A percentile compares a stretch with the other conserved stretches of the same genome.
phyloP scores from a whole-genome alignment of 2,329 filamentous ascomycete species.

The Aspergillus sp. region DNA sequence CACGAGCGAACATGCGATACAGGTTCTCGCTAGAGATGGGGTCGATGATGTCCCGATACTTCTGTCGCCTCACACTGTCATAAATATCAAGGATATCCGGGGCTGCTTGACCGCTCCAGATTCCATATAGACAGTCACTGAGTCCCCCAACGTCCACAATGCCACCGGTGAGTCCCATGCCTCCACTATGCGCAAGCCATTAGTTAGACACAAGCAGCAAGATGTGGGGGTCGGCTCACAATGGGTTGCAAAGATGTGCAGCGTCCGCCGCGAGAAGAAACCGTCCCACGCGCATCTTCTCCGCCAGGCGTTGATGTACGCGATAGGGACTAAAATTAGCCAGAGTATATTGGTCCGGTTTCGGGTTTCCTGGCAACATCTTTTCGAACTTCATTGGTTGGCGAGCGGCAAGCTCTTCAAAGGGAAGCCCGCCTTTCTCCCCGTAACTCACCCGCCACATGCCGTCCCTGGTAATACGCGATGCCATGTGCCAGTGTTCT shows the following conservation, averaged over 20 bases:
- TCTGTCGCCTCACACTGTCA: slow-evolving; percentile 30
- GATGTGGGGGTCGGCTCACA: slow-evolving; percentile 20
- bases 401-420: slow-evolving; percentile 45
- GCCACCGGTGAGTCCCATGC: slow-evolving; percentile 54
- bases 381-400: slow-evolving; percentile 48
- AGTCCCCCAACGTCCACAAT: slow-evolving; percentile 56
- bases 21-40: slow-evolving; percentile 36
- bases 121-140: slow-evolving; percentile 47
- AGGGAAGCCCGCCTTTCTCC: slow-evolving; percentile 44
- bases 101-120: slow-evolving; percentile 30
- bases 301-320: slow-evolving; percentile 53
- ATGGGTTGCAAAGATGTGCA: slow-evolving; percentile 49
- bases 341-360: slow-evolving; percentile 49
- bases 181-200: slow-evolving; percentile 34
- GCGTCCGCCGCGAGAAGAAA: slow-evolving; percentile 53
- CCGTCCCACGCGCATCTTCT: slow-evolving; percentile 48
- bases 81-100: slow-evolving; percentile 37
- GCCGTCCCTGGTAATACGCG: slow-evolving; percentile 49
- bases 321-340: slow-evolving; percentile 51
- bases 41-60: slow-evolving; percentile 31
- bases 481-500: slow-evolving; percentile 54
- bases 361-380: slow-evolving; percentile 52
- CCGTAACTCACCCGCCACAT: slow-evolving; percentile 57
- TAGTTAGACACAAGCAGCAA: background rate
- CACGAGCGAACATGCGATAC: slow-evolving; percentile 22